Evolutionary conservation across 768 basidiomycete genomes (phyloP), one percentile per base, ranked within the genome.

Genomic region (Pleurotus cornucopiae): DNA sequence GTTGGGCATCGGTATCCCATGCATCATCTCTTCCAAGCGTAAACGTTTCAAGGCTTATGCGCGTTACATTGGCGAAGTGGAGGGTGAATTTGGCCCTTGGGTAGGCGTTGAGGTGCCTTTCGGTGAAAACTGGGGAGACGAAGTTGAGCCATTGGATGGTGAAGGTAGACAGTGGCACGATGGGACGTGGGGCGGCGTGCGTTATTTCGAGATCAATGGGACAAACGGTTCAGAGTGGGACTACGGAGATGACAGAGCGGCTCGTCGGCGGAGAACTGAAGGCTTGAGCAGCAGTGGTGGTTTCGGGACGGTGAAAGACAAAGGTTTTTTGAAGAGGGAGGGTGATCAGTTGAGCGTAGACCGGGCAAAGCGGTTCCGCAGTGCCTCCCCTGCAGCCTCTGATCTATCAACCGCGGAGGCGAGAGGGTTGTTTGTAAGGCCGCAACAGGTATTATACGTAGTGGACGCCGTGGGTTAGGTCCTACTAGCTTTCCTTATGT

Each of bases 101-200:
- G 89, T 94, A 5, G 93, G 93, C 12, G 89, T 95, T 13, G 93
- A 95, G 67, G 89, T 94, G 9, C 90, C 91, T 1, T 73, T 92
- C 20, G 77, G 75, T 41, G 82, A 80, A 7, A 70, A 71, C n/a
- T 81, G 81, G 76, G 71, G 73, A 1, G 62, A 66, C 57, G 70
- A 72, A 55, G 60, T 62, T 49, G 51, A 53, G 21, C 51, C 23
- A 21, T n/a, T 38, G 12, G 57, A 55, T 18, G 62, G 58, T 14
- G 79, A 83, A 25, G 85, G 80, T n/a, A 75, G 88, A n/a, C 82
- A 81, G 57, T 94, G 92, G 92, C 81, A 91, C 64, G 91, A 95
- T 61, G 93, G 93, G 0, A 79, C 81, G 0, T 89, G 88, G 85
- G 84, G 83, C 25, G 93, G 92, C 0, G 73, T 92, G 44, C 80